A percentile compares a stretch with the other conserved stretches of the same genome.
Evolutionary conservation across 1,139 yeast genomes (phyloP).

Genomic region (Diutina siamensis): DNA sequence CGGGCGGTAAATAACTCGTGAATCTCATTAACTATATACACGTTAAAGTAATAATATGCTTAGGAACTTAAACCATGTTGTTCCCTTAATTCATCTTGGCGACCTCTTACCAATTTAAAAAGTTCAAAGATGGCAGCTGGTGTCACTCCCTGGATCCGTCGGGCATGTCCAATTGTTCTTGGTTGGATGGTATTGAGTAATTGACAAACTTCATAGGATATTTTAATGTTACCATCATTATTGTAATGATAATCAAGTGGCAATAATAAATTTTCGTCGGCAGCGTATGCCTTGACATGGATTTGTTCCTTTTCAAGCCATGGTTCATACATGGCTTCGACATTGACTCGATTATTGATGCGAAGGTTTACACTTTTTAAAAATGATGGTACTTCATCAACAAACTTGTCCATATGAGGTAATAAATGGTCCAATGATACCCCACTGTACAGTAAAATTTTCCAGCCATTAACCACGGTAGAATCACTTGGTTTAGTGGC

Average conservation of each 20-base stretch:
- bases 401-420: conserved; percentile 19
- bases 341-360: conserved; percentile 49
- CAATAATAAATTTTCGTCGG: conserved; percentile 64
- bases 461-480: conserved; percentile 33
- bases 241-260: conserved; percentile 59
- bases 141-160: conserved; percentile 88
- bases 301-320: conserved; percentile 64
- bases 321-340: conserved; percentile 78
- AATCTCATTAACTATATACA: no score
- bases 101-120: conserved; percentile 28
- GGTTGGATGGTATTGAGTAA: conserved; percentile 72
- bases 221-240: conserved; percentile 30
- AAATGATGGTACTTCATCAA: conserved; percentile 12
- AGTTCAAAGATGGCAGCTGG: conserved; percentile 74
- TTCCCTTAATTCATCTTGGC: neutral
- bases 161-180: conserved; percentile 84
- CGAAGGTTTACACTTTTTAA: conserved; percentile 33
- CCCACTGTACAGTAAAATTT: conserved; percentile 29
- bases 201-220: conserved; percentile 68
- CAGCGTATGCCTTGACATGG: conserved; percentile 63
- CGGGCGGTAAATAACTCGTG: neutral
- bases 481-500: conserved; percentile 11
- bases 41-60: no score
- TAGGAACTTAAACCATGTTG: neutral
- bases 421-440: conserved; percentile 19